Evolutionary conservation across 768 basidiomycete genomes (phyloP), one percentile per base, ranked within the genome.

Genomic region (Amanita jacksonii): DNA sequence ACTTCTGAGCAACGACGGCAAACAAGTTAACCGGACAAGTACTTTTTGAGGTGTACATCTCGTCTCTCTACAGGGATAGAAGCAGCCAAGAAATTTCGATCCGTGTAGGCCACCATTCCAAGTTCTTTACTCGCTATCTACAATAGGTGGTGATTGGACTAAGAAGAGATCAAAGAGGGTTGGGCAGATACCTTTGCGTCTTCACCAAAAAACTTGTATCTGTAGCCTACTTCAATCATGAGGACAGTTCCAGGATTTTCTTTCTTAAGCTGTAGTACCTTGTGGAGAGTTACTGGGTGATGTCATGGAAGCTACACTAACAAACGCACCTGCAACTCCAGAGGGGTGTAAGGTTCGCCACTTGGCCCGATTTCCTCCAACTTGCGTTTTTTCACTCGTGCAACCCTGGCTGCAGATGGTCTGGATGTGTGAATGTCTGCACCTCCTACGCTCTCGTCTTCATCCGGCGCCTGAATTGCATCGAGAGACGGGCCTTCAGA

Each of bases 201-300:
- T 16, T 90, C 81, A 38, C 78, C 82, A 53, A 80, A 91, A 59
- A 93, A 91, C 42, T 69, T 74, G 57, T 79, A 83, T 58, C 83
- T 91, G 60, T 92, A 92, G 4, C 89, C 89, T 22, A 83, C 78
- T 58, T 90, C 82, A 18, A 92, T 66, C 72, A 91, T 78, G 9
- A 92, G 66, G 27, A 92, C 50, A 3, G 76, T 77, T 8, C 72
- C 83, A 1, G 73, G 69, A 58, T 87, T 68, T 15, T 79, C 73
- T 43, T 66, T 64, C 61, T 87, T 85, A 9, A 90, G 62, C 43
- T 72, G 58, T 19, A 69, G 53, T 23, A 81, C 67, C 78, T 80
- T 38, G 12, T 41, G 25, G 24, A 40, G 9, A 19, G 30, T 39
- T n/a, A 27, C 13, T 16, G n/a, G 37, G 16, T 38, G 23, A 28